Percentiles rank a stretch among this genome's conserved stretches.
Evolutionary conservation across 176 grass and related monocot species (phyloP).

Genomic region (Coix lacrymajobi): DNA sequence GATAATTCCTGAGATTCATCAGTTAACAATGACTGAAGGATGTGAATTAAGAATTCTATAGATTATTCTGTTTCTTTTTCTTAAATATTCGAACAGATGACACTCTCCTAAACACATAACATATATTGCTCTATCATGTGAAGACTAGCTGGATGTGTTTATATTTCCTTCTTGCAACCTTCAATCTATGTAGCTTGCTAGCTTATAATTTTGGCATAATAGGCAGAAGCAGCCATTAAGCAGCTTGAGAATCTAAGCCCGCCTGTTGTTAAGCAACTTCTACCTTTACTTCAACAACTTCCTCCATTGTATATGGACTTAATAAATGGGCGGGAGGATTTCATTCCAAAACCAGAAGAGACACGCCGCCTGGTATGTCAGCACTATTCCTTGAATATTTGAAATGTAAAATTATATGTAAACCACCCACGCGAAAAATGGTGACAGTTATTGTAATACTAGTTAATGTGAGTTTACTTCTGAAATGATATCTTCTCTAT

Average conservation of each 20-base stretch:
- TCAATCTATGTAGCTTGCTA: neutral
- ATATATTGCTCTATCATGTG: neutral
- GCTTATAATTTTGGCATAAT: slow-evolving; percentile 30
- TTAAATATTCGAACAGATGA: neutral
- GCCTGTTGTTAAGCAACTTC: slow-evolving; percentile 87
- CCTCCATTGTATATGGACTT: slow-evolving; percentile 96
- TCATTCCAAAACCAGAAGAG: slow-evolving; percentile 91
- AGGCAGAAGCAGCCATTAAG: slow-evolving; percentile 95
- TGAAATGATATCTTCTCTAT: neutral
- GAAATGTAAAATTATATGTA: neutral
- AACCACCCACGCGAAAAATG: neutral
- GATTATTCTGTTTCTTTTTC: neutral
- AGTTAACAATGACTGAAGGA: neutral
- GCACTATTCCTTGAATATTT: slow-evolving; percentile 11
- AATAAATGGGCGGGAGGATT: slow-evolving; percentile 87
- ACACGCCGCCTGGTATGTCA: slow-evolving; percentile 71
- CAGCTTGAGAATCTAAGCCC: slow-evolving; percentile 84
- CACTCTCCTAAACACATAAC: neutral
- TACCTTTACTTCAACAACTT: slow-evolving; percentile 93
- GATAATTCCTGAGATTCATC: neutral
- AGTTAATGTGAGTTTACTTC: neutral
- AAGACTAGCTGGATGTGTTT: neutral
- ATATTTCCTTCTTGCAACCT: neutral
- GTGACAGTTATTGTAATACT: neutral
- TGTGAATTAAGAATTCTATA: neutral